These are phyloP conservation scores for Cymbopogon citratus DNA, from an alignment of 176 grass and related monocot species.

Conservation along the genomic window DNA sequence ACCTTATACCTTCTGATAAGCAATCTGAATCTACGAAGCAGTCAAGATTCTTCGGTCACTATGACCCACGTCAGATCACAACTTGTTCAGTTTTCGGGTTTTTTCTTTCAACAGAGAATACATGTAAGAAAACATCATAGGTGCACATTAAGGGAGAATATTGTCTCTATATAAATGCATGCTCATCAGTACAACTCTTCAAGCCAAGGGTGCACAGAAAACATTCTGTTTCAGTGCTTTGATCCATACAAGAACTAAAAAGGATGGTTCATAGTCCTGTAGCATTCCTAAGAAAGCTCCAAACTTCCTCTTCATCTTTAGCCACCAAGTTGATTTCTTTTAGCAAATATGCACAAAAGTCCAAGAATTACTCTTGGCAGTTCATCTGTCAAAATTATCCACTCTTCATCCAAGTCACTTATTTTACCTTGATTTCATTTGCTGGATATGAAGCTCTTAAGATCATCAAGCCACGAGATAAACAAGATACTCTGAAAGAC, in stretches of 20 bases:
- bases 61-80: neutral
- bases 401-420: conserved; percentile 35
- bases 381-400: conserved; percentile 45
- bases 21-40: too few species aligned
- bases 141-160: neutral
- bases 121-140: neutral
- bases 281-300: conserved; percentile 14
- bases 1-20: too few species aligned
- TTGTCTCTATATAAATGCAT: conserved; percentile 23
- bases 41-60: too few species aligned
- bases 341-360: conserved; percentile 20
- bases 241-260: conserved; percentile 10
- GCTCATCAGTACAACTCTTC: neutral
- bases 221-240: neutral
- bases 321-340: conserved; percentile 29
- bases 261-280: conserved; percentile 18
- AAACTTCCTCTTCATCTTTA: conserved; percentile 19
- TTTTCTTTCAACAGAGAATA: neutral
- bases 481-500: conserved; percentile 2
- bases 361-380: conserved; percentile 26
- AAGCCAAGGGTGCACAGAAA: neutral
- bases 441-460: conserved; percentile 54
- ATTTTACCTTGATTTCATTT: conserved; percentile 54
- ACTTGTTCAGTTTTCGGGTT: neutral
- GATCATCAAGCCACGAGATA: conserved; percentile 34